Conservation (phyloP, 2,329 filamentous ascomycete genomes). For the Botrytis fabae region DNA sequence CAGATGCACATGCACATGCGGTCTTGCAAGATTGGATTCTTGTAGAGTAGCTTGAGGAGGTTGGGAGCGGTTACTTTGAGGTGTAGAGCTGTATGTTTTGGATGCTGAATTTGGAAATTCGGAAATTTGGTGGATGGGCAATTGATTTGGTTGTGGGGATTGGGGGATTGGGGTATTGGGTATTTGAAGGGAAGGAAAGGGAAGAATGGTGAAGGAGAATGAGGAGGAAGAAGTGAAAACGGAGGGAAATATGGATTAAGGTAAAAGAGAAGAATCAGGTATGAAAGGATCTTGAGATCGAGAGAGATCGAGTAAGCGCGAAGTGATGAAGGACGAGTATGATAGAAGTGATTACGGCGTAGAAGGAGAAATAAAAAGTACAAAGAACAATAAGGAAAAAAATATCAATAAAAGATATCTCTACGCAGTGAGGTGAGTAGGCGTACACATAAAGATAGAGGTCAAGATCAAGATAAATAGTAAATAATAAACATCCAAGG, state of each 20-base stretch:
- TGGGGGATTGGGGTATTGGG: background rate
- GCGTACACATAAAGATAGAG: no score
- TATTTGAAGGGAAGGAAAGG: background rate
- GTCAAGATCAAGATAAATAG: no score
- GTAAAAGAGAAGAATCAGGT: no score
- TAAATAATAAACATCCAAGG: no score
- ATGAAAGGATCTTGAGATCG: background rate
- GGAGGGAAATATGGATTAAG: background rate
- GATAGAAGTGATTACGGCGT: background rate
- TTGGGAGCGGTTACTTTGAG: no score
- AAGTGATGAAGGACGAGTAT: background rate
- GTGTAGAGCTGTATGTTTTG: background rate
- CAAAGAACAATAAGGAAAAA: fast-evolving
- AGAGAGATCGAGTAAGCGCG: background rate
- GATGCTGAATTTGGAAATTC: background rate
- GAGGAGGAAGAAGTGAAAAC: background rate
- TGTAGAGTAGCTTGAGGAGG: no score
- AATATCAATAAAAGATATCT: background rate
- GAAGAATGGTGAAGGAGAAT: no score
- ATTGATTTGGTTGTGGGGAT: background rate
- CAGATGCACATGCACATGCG: no score
- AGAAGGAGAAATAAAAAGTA: background rate
- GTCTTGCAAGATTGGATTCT: no score
- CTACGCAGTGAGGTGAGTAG: background rate
- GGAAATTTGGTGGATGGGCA: background rate